Evolutionary conservation across 106 monocot genomes (phyloP), one percentile per base, ranked within the genome.

Genomic region (Ottelia alismoides): DNA sequence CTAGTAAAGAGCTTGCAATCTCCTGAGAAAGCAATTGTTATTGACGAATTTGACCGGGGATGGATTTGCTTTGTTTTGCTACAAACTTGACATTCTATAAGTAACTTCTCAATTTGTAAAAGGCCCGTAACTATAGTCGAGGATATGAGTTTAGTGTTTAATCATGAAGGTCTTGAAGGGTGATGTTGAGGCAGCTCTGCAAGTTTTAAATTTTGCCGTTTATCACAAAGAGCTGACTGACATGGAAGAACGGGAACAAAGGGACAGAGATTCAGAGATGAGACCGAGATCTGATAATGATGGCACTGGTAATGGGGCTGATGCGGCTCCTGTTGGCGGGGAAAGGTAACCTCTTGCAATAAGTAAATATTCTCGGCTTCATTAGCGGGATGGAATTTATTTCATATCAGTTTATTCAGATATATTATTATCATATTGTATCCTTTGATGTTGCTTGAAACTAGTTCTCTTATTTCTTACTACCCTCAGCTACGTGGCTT

Each of bases 191-290:
- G 79, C 82, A 65, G 98, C 90, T 65, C 54, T 98, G 49, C 74
- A 83, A 56, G 74, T 98, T 56, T 62, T 98, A 45, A 90, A 98
- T 62, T 98, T 90, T 69, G 90, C 98, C 49, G 82, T 98, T 62
- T 98, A 90, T 68, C 98, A 98, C 66, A 85, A 85, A 75, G 90
- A 98, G 57, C 69, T 98, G 48, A 86, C 90, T 55, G 98, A 98
- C 6, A 79, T 90, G 85, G 90, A 98, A 63, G 80, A 88, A 29
- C 76, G 98, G 27, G 98, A 98, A 61, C 63, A 92, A 78, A 68
- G 69, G 60, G 84, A 76, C 62, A 81, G 78, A 70, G 89, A 90
- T 48, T 17, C 61, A 45, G 82, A 98, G 51, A 77, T 77, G 98
- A 79, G 90, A 53, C 55, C 69, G 1, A 85, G 74, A 65, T 64